phyloP scores from a whole-genome alignment of 177 flowering plant genomes.

The Vitis hybrid region DNA sequence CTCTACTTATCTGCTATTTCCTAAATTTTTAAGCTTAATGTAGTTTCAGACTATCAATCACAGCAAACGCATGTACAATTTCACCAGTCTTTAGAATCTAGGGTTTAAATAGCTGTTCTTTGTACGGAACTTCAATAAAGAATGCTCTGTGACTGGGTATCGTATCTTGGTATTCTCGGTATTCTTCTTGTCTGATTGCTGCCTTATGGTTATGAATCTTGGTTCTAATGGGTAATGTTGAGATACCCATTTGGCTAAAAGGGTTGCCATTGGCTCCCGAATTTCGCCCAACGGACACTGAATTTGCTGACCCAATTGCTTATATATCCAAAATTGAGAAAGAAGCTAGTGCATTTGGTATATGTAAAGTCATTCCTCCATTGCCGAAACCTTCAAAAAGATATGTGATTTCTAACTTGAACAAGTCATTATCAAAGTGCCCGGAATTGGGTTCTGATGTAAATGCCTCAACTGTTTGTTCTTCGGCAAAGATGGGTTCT shows the following conservation, averaged over 20 bases:
- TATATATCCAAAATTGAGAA: slow-evolving; percentile 96
- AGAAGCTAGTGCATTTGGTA: slow-evolving; percentile 93
- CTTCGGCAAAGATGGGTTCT: slow-evolving; percentile 19
- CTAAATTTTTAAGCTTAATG: not conserved
- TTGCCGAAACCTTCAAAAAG: slow-evolving; percentile 82
- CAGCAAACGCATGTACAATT: not conserved
- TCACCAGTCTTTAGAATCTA: not conserved
- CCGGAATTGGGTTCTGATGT: slow-evolving; percentile 54
- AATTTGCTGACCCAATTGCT: slow-evolving; percentile 97
- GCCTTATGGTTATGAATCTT: slow-evolving; percentile 10
- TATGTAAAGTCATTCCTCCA: slow-evolving; percentile 93
- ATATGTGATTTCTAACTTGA: slow-evolving; percentile 65
- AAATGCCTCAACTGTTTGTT: slow-evolving; percentile 7
- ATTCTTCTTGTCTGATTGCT: not conserved
- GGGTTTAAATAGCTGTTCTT: not conserved
- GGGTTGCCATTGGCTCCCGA: slow-evolving; percentile 88
- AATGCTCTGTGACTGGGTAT: not conserved
- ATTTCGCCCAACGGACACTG: slow-evolving; percentile 86
- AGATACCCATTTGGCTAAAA: slow-evolving; percentile 79
- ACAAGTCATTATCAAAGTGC: slow-evolving; percentile 64
- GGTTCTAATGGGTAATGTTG: slow-evolving; percentile 58
- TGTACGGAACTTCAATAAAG: not conserved
- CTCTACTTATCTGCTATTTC: not conserved
- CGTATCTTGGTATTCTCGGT: not conserved
- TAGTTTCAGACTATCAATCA: not conserved